phyloP scores from a whole-genome alignment of 2,329 filamentous ascomycete genomes.

The Clonostachys rosea region DNA sequence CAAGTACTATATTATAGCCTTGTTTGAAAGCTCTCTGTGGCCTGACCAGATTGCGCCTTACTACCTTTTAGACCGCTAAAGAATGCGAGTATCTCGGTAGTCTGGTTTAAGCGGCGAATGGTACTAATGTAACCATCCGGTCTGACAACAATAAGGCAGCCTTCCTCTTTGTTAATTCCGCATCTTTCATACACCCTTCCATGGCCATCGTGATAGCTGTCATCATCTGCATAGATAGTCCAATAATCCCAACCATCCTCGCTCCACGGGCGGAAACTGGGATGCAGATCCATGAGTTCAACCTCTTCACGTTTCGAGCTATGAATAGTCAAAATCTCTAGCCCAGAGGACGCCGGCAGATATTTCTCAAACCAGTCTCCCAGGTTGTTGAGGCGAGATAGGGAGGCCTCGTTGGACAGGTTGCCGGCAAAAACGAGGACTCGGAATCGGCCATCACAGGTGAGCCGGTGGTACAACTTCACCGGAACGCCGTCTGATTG shows the following conservation, averaged over 20 bases:
- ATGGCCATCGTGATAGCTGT: constrained; percentile 45
- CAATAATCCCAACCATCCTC: constrained; percentile 49
- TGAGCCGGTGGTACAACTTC: constrained; percentile 53
- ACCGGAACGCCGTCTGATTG: constrained; percentile 51
- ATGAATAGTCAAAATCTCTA: constrained; percentile 61
- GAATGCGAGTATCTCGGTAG: too few relatives aligned
- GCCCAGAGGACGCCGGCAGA: constrained; percentile 17
- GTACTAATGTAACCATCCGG: too few relatives aligned
- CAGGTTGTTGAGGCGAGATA: constrained; percentile 36
- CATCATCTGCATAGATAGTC: constrained; percentile 51
- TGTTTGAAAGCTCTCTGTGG: too few relatives aligned
- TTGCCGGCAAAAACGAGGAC: constrained; percentile 60
- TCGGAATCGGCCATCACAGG: constrained; percentile 52
- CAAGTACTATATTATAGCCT: too few relatives aligned
- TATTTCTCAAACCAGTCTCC: constrained; percentile 31
- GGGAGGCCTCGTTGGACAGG: constrained; percentile 35
- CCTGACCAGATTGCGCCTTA: too few relatives aligned
- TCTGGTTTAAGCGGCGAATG: too few relatives aligned
- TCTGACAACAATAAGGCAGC: too few relatives aligned
- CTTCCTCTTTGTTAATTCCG: constrained; percentile 15
- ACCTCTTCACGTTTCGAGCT: constrained; percentile 40
- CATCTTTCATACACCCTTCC: constrained; percentile 32
- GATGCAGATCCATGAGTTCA: constrained; percentile 46
- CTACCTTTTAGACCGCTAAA: too few relatives aligned
- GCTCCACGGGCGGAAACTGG: constrained; percentile 40